A percentile compares a stretch with the other conserved stretches of the same genome.
Conservation (phyloP, 176 grass and related monocot species). For the Aegilops speltoides region DNA sequence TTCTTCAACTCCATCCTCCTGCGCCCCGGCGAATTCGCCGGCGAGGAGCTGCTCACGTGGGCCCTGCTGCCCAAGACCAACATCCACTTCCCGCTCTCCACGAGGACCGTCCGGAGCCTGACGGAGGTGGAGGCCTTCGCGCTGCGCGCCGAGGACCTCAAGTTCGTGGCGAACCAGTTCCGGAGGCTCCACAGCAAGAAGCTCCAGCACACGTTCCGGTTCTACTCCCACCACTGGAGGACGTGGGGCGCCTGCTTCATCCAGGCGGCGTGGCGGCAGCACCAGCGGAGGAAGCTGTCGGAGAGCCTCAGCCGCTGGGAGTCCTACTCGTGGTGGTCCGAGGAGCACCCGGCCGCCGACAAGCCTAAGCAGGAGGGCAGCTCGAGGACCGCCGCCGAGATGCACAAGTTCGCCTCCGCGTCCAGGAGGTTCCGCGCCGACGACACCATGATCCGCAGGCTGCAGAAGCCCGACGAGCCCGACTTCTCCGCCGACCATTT, state of each 20-base stretch:
- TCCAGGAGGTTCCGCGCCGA: constrained; percentile 65
- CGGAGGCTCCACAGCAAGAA: constrained; percentile 93
- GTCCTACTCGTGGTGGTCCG: constrained; percentile 56
- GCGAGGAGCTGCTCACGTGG: constrained; percentile 91
- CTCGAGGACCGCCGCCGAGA: constrained; percentile 26
- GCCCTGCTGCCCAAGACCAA: constrained; percentile 80
- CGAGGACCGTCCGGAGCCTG: constrained; percentile 66
- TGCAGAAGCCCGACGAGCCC: constrained; percentile 89
- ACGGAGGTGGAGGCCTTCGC: constrained; percentile 94
- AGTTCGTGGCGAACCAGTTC: constrained; percentile 89
- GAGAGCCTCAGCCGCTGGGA: constrained; percentile 70
- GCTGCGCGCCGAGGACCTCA: constrained; percentile 76
- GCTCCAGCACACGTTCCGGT: constrained; percentile 93
- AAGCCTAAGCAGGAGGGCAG: constrained; percentile 42
- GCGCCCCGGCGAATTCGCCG: constrained; percentile 66
- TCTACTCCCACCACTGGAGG: constrained; percentile 87
- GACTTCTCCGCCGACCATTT: constrained; percentile 88
- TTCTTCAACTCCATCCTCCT: constrained; percentile 83
- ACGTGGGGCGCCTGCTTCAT: constrained; percentile 91
- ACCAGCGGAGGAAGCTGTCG: constrained; percentile 69
- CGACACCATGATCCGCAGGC: constrained; percentile 35
- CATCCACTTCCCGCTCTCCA: constrained; percentile 71
- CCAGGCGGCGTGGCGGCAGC: constrained; percentile 85
- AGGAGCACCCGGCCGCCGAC: constrained; percentile 35
- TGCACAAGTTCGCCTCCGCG: constrained; percentile 60